Evolutionary conservation across 2,329 filamentous ascomycete genomes (phyloP).

Genomic region (Colletotrichum cereale): DNA sequence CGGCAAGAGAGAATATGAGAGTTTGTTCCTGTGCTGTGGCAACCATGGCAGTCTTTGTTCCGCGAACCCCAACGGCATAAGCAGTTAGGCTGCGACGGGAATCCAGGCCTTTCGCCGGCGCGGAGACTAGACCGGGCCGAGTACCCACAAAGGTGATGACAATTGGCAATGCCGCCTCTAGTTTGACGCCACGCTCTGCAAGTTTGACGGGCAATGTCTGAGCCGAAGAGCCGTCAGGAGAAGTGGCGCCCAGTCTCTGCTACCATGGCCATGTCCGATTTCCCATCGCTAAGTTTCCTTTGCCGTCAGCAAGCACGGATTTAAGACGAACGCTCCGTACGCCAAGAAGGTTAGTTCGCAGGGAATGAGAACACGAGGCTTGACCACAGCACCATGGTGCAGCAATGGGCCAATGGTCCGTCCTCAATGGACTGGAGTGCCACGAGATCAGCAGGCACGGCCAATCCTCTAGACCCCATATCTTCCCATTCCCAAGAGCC

Average conservation of each 20-base stretch:
- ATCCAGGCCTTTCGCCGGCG: constrained; percentile 9
- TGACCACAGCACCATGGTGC: not conserved
- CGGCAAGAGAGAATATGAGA: not conserved
- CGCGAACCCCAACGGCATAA: not conserved
- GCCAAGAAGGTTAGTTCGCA: not conserved
- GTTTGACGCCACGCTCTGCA: constrained; percentile 24
- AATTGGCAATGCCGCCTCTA: constrained; percentile 8
- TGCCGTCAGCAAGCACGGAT: not conserved
- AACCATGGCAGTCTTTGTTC: constrained; percentile 6
- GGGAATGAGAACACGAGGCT: not conserved
- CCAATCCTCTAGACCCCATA: not conserved
- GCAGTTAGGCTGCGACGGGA: constrained; percentile 9
- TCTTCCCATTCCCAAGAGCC: constrained; percentile 13
- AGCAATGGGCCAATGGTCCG: not conserved
- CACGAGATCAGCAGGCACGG: constrained; percentile 29
- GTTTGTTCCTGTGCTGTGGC: constrained; percentile 5
- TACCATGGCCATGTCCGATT: not conserved
- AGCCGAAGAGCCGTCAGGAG: not conserved
- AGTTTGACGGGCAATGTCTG: not conserved
- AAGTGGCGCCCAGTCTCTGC: not conserved
- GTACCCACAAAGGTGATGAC: constrained; percentile 16
- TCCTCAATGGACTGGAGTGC: not conserved
- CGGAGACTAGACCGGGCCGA: constrained; percentile 11
- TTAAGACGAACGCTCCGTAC: not conserved
- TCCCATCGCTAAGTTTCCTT: not conserved